Evolutionary conservation across 306 rosid species (phyloP), one percentile per base, ranked within the genome.

Genomic region (Hippophae rhamnoides): DNA sequence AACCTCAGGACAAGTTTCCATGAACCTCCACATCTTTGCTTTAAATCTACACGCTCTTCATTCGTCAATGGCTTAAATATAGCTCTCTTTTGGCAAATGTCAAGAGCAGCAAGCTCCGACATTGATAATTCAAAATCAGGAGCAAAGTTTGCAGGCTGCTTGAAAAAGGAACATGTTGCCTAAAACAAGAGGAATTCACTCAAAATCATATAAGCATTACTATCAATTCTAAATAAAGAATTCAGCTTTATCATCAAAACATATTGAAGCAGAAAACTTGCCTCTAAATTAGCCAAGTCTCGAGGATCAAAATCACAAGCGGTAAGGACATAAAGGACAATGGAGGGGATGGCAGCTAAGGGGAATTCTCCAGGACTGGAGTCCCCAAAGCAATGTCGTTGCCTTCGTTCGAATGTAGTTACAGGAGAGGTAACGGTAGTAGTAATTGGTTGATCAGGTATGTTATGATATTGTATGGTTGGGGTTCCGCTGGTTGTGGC

Each of bases 281-380:
- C 98, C 96, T 92, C 98, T 61, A 92, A 75, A 69, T 78, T 92
- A 44, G 96, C 96, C 53, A 92, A 90, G 82, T 92, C 98, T 61
- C 83, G 89, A 65, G 98, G 92, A 66, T 81, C 89, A 87, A 92
- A 78, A 74, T 78, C 74, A 73, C 89, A 85, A 0, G 95, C 64
- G 0, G 96, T 83, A 18, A 92, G 84, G 72, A 92, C 98, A 82
- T 92, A 96, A 70, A 92, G 98, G 50, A 92, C 93, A 74, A 92
- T 85, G 67, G 95, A 76, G 48, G 98, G 93, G 68, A 64, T 92
- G 26, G 96, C 84, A 46, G 96, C 93, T 71, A 92, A 80, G 66
- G 98, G 98, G 79, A 92, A 92, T 74, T 92, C 98, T 45, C 98
- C 96, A 0, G 98, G 98, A 70, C 56, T 70, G 47, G 93, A 78